Evolutionary conservation across 805 yeast species (phyloP).

Genomic region (Candida odintsovae): DNA sequence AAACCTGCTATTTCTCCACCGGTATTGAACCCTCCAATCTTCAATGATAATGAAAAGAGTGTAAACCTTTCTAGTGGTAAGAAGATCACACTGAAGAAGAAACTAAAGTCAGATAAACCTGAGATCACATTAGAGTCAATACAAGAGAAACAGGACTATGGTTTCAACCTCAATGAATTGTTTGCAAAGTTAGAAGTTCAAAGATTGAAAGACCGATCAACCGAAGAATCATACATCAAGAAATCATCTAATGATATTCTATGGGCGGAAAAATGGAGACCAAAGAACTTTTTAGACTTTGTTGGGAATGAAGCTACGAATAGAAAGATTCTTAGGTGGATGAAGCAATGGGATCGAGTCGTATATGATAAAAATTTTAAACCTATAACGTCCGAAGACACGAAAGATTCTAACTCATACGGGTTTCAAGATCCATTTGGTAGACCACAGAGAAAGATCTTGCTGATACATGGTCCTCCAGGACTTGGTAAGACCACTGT

Average conservation of each 20-base stretch:
- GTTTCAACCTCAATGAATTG: constrained; percentile 33
- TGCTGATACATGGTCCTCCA: constrained; percentile 85
- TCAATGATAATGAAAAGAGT: constrained; percentile 6
- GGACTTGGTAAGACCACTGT: constrained; percentile 84
- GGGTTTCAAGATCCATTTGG: constrained; percentile 40
- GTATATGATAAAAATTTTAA: constrained; percentile 43
- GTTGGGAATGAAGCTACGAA: constrained; percentile 66
- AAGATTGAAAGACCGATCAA: constrained; percentile 10
- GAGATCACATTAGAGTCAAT: neutral
- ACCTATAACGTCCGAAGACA: constrained; percentile 17
- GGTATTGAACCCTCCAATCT: neutral
- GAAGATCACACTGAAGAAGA: constrained; percentile 12
- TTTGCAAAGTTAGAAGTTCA: constrained; percentile 27
- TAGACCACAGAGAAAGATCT: constrained; percentile 56
- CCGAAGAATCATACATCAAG: constrained; percentile 2
- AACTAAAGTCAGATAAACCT: neutral
- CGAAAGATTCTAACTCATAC: neutral
- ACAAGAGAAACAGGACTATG: constrained; percentile 22
- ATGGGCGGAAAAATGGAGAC: constrained; percentile 68
- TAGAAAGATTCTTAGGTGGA: constrained; percentile 55
- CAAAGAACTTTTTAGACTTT: constrained; percentile 55
- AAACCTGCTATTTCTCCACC: neutral
- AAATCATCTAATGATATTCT: constrained; percentile 12
- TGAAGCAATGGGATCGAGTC: constrained; percentile 58
- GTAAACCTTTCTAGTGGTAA: constrained; percentile 17